phyloP scores from a whole-genome alignment of 176 grass and related monocot species.

The Oryza nivara region DNA sequence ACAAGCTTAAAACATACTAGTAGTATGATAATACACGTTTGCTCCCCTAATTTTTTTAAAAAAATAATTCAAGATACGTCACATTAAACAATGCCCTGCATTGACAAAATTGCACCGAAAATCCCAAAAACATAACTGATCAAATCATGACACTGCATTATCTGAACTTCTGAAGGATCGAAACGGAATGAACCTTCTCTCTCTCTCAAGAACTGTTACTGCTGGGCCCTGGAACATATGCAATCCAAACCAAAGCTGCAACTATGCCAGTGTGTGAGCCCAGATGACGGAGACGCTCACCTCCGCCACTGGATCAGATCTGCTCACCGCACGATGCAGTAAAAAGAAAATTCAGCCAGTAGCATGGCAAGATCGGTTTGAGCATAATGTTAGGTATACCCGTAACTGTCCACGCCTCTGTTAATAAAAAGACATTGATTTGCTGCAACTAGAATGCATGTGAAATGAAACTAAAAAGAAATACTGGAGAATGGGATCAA shows the following conservation, averaged over 20 bases:
- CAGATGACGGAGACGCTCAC: slow-evolving; percentile 24
- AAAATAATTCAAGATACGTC: neutral
- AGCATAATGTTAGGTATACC: slow-evolving; percentile 11
- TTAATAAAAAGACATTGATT: neutral
- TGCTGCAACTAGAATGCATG: neutral
- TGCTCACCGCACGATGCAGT: neutral
- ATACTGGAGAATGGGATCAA: no score
- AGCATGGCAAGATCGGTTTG: neutral
- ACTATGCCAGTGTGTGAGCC: neutral
- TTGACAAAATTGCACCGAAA: neutral
- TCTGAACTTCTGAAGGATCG: neutral
- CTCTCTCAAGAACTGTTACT: neutral
- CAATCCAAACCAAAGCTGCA: neutral
- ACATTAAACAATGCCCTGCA: neutral
- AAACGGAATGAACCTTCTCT: neutral
- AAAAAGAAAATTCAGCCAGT: neutral
- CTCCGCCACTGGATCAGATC: slow-evolving; percentile 16
- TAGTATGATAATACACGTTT: neutral
- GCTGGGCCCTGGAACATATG: neutral
- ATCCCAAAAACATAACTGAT: neutral
- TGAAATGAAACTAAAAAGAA: neutral
- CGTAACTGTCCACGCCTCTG: neutral
- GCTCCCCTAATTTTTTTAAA: neutral
- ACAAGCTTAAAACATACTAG: neutral
- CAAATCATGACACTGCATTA: neutral